These are phyloP conservation scores for Talaromyces atroroseus DNA, from an alignment of 2,329 filamentous ascomycete genomes.

Conservation along the genomic window DNA sequence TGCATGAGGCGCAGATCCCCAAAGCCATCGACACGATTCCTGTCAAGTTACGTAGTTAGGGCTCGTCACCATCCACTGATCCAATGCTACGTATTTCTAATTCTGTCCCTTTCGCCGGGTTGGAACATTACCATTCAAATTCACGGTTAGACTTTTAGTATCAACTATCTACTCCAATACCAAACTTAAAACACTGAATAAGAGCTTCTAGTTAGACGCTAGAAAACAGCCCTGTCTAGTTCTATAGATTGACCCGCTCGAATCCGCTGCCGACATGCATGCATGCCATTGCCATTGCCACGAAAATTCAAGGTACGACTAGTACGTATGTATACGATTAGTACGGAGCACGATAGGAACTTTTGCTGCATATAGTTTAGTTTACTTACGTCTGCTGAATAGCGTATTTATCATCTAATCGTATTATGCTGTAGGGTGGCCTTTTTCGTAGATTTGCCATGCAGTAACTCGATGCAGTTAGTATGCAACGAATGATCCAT, in stretches of 20 bases:
- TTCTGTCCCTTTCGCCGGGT: neutral
- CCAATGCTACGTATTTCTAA: neutral
- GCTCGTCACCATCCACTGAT: too few relatives aligned
- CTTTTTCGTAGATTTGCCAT: neutral
- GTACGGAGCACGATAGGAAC: neutral
- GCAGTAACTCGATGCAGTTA: neutral
- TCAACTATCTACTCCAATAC: too few relatives aligned
- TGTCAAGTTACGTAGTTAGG: neutral
- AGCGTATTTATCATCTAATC: neutral
- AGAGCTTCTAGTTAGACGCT: neutral
- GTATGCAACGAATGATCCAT: neutral
- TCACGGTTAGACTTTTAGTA: too few relatives aligned
- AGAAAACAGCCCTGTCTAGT: neutral
- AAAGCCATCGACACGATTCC: neutral
- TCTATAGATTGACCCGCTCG: neutral
- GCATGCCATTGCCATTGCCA: neutral
- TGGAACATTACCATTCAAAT: too few relatives aligned
- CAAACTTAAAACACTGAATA: neutral
- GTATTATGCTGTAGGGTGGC: neutral
- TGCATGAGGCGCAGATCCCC: neutral
- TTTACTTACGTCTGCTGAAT: neutral
- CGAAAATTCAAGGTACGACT: neutral
- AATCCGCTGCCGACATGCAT: neutral
- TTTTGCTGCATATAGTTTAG: neutral
- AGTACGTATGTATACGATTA: neutral